Evolutionary conservation across 768 basidiomycete genomes (phyloP).

Genomic region (Rhodosporidiobolus odoratus): DNA sequence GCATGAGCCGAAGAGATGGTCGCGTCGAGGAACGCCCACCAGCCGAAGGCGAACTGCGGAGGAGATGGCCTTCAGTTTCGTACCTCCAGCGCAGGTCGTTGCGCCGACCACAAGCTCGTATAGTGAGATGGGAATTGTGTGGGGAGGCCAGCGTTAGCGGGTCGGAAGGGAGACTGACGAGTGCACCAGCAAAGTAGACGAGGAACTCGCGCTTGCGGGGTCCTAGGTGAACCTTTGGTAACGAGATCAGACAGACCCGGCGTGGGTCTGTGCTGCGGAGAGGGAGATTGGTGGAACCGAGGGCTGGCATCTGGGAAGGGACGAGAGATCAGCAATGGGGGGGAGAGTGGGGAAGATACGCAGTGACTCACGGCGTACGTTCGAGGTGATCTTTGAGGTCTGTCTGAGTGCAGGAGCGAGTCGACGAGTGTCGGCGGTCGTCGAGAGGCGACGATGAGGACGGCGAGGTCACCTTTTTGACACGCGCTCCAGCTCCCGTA

Average conservation of each 20-base stretch:
- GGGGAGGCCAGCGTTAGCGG: constrained; percentile 11
- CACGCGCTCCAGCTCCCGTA: too few species aligned
- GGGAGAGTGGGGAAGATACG: too few species aligned
- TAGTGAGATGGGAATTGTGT: neutral
- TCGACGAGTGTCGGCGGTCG: too few species aligned
- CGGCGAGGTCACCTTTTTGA: too few species aligned
- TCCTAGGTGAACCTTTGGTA: constrained; percentile 65
- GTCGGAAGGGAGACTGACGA: constrained; percentile 56
- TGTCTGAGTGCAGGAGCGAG: too few species aligned
- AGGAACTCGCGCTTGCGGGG: constrained; percentile 68
- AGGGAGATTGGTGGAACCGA: constrained; percentile 7
- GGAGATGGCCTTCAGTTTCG: neutral
- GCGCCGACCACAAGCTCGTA: constrained; percentile 14
- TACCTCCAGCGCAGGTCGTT: neutral
- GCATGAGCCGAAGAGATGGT: constrained; percentile 84
- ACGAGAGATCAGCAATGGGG: too few species aligned
- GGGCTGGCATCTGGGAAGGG: too few species aligned
- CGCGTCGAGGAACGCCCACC: constrained; percentile 93
- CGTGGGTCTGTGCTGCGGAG: constrained; percentile 58
- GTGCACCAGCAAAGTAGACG: constrained; percentile 82
- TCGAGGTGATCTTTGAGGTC: too few species aligned
- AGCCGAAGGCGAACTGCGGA: constrained; percentile 79
- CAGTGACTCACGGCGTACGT: too few species aligned
- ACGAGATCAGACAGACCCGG: constrained; percentile 78
- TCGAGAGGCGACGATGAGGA: too few species aligned